Evolutionary conservation across 257 asterid genomes (phyloP).

Genomic region (Paulownia fortunei): DNA sequence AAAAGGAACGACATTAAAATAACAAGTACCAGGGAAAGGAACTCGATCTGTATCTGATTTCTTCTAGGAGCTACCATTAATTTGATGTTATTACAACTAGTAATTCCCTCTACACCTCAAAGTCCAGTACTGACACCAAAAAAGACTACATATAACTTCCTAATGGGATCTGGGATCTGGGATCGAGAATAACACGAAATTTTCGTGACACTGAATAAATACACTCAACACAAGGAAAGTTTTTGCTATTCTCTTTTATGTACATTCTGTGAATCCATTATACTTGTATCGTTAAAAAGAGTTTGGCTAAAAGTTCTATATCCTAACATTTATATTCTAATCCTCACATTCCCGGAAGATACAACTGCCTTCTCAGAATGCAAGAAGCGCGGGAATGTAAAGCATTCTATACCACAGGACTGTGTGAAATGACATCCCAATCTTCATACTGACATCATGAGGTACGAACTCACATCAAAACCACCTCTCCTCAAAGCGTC

Average conservation of each 20-base stretch:
- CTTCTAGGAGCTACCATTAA: not conserved
- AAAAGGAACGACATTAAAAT: too few species aligned
- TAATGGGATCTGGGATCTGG: too few species aligned
- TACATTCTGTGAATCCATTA: not conserved
- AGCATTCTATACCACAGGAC: not conserved
- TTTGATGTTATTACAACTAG: not conserved
- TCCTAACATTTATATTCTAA: not conserved
- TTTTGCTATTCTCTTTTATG: not conserved
- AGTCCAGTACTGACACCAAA: not conserved
- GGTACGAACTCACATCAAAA: slow-evolving; percentile 6
- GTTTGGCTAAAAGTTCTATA: not conserved
- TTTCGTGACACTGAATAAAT: not conserved
- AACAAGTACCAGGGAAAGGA: not conserved
- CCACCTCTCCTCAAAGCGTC: not conserved
- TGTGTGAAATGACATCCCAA: not conserved
- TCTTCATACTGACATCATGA: not conserved
- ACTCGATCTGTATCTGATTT: not conserved
- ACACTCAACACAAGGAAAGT: not conserved
- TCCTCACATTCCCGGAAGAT: not conserved
- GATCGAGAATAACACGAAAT: not conserved
- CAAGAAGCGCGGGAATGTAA: not conserved
- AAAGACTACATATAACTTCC: not conserved
- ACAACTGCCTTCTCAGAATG: not conserved
- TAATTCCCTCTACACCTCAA: not conserved
- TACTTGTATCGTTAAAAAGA: not conserved